A percentile compares a stretch with the other conserved stretches of the same genome.
Evolutionary conservation across 192 early-diverging fungal species (phyloP).

Genomic region (Coemansia guatemalensis): DNA sequence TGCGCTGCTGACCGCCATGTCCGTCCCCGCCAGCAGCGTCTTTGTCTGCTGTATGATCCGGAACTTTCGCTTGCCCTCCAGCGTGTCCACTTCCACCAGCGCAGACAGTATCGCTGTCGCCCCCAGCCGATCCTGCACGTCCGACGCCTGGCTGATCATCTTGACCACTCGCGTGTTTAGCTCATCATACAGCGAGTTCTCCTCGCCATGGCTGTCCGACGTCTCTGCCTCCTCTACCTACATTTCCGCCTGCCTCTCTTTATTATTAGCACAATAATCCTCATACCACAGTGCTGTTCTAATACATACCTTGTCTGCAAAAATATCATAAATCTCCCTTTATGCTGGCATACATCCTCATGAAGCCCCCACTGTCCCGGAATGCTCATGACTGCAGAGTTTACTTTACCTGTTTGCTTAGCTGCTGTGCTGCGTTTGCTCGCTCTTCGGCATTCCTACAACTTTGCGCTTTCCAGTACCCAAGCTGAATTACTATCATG

Average conservation of each 20-base stretch:
- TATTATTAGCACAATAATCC: background rate
- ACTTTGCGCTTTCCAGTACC: background rate
- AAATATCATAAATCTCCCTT: background rate
- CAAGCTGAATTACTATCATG: background rate
- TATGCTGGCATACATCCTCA: background rate
- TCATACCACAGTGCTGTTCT: background rate
- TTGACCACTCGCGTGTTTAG: conserved; percentile 19
- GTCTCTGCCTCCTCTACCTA: conserved; percentile 34
- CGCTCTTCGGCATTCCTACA: conserved; percentile 12
- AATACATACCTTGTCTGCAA: background rate
- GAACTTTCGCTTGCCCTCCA: conserved; percentile 32
- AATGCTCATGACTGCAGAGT: background rate
- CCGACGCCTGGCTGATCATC: conserved; percentile 2
- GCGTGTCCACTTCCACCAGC: conserved; percentile 31
- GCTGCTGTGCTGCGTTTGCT: conserved; percentile 7
- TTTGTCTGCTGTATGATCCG: conserved; percentile 34
- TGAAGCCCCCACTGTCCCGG: background rate
- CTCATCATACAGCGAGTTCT: conserved; percentile 24
- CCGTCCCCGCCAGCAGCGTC: conserved; percentile 14
- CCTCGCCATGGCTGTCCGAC: conserved; percentile 12
- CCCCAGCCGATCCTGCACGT: conserved; percentile 24
- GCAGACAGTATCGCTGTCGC: conserved; percentile 33
- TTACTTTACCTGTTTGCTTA: conserved; percentile 7
- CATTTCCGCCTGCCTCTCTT: background rate
- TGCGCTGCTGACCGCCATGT: conserved; percentile 25